Evolutionary conservation across 495 filamentous ascomycete genomes (phyloP), one percentile per base, ranked within the genome.

Genomic region (Xylaria nigripes): DNA sequence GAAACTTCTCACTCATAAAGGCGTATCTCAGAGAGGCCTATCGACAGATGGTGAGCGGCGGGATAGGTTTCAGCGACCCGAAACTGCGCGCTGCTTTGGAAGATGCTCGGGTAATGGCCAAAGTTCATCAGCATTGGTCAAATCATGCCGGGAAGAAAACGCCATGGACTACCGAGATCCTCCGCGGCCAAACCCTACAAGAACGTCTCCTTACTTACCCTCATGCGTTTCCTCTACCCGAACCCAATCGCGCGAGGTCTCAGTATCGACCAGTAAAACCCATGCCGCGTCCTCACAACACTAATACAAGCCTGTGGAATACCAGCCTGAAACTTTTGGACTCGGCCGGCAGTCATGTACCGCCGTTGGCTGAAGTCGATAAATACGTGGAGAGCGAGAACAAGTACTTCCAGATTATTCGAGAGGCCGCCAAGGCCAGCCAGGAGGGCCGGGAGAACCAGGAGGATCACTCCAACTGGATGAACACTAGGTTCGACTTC

Each of bases 131-230:
- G 15, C 29, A 25, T 3, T 38, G 10, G 9, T 6, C 57, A 13
- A 54, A 51, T 1, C 43, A 54, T 46, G 55, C 42, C 1, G 19
- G 38, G 1, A 47, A 32, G 0, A 38, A 27, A 51, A 60, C 56
- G 29, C 56, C 6, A 22, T 66, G 64, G 64, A 56, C 64, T 18
- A 51, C 46, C 12, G 7, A 41, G 9, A 50, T 50, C 9, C 21
- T 64, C 8, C 34, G 29, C 13, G 22, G 58, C 10, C 56, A 50
- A 36, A 43, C 25, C 15, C 45, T 9, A 23, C 52, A 60, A 12
- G 36, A 40, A 2, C 61, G 64, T 16, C 56, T 66, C 44, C 56
- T 60, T 13, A 56, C 40, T 27, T 63, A 51, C 38, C 56, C 59
- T 13, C 38, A 38, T n/a, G 48, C 49, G 12, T 51, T 45, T 42